These are phyloP conservation scores for Aspergillus haitiensis DNA, from an alignment of 495 filamentous ascomycete species.

Conservation along the genomic window DNA sequence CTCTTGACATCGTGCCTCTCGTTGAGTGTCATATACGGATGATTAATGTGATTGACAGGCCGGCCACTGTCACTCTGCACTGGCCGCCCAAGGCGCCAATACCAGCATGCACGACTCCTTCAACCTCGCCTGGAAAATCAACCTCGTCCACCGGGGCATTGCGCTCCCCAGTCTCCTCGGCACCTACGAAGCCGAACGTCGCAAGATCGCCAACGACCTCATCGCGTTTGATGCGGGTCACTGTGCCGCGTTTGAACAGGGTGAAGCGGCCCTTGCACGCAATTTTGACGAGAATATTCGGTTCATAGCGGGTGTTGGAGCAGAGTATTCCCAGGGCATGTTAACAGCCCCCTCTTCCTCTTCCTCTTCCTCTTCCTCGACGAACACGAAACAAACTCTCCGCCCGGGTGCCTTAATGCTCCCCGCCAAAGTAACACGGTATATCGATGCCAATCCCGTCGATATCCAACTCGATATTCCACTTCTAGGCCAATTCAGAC, in stretches of 20 bases:
- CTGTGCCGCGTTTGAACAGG: conserved; percentile 57
- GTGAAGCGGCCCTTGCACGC: conserved; percentile 57
- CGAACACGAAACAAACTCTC: conserved; percentile 21
- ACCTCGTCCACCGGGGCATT: conserved; percentile 63
- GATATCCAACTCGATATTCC: conserved; percentile 73
- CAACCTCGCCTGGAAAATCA: conserved; percentile 84
- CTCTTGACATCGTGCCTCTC: not conserved
- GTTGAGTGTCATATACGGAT: not conserved
- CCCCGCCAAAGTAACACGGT: conserved; percentile 64
- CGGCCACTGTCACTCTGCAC: conserved; percentile 78
- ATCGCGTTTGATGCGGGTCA: conserved; percentile 67
- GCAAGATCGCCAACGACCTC: conserved; percentile 69
- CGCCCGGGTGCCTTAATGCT: conserved; percentile 60
- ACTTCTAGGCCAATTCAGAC: conserved; percentile 64
- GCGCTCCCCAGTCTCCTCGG: conserved; percentile 57
- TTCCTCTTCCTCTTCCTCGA: not conserved
- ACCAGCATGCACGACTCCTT: conserved; percentile 78
- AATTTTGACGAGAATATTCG: conserved; percentile 67
- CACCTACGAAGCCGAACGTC: conserved; percentile 76
- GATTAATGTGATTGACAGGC: conserved; percentile 26
- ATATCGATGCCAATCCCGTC: conserved; percentile 69
- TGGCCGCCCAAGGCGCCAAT: conserved; percentile 88
- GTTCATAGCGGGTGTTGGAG: conserved; percentile 67
- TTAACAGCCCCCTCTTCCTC: conserved; percentile 42
- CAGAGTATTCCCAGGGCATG: conserved; percentile 59